A percentile compares a stretch with the other conserved stretches of the same genome.
These are phyloP conservation scores for Withania somnifera DNA, from an alignment of 305 asterid species.

Conservation along the genomic window DNA sequence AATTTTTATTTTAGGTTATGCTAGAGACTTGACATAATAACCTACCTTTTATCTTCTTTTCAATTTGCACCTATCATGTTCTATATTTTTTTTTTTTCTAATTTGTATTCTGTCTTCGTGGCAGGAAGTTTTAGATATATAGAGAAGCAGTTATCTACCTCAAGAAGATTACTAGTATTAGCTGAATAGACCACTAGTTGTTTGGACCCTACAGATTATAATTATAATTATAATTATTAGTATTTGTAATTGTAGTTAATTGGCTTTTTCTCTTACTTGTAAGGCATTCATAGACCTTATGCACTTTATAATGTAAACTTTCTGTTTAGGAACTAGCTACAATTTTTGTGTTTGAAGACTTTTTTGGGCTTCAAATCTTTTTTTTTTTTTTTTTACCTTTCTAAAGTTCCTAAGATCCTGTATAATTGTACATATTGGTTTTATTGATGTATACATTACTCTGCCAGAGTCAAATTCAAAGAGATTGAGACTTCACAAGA, in stretches of 20 bases:
- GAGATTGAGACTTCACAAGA: neutral
- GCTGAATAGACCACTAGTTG: neutral
- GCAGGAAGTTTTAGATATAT: constrained; percentile 2
- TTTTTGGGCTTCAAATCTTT: neutral
- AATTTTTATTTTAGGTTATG: too few species aligned
- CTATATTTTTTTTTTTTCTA: neutral
- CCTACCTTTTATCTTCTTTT: neutral
- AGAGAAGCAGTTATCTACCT: neutral
- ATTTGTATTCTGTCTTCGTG: neutral
- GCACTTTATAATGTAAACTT: neutral
- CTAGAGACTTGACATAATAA: too few species aligned
- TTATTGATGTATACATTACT: neutral
- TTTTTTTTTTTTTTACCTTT: too few species aligned
- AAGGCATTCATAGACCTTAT: neutral
- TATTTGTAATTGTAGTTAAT: neutral
- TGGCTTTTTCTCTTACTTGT: neutral
- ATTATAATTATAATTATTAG: neutral
- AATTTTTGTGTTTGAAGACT: neutral
- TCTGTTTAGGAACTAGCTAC: neutral
- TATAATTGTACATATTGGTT: neutral
- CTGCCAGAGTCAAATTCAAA: neutral
- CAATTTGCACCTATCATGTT: neutral
- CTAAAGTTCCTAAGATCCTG: neutral
- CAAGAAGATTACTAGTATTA: neutral
- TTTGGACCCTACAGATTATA: neutral